A percentile compares a stretch with the other conserved stretches of the same genome.
Evolutionary conservation across 129 eudicot species (phyloP).

Genomic region (Escallonia rubra): DNA sequence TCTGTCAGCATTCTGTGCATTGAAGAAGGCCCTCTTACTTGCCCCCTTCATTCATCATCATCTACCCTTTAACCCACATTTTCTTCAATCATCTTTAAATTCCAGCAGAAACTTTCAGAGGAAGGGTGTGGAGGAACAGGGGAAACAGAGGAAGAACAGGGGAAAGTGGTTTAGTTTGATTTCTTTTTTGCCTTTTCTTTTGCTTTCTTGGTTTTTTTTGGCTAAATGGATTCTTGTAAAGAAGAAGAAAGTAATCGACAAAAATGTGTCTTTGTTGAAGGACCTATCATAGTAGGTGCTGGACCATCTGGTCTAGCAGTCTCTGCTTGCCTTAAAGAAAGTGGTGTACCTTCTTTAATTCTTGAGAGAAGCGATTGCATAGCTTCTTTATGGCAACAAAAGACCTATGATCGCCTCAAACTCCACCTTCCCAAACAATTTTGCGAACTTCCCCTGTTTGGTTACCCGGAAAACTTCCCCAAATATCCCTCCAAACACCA

Average conservation of each 20-base stretch:
- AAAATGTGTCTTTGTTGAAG: constrained; percentile 23
- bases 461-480: constrained; percentile 66
- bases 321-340: constrained; percentile 59
- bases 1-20: too few relatives aligned
- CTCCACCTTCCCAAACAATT: constrained; percentile 77
- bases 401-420: constrained; percentile 73
- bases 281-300: constrained; percentile 81
- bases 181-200: constrained; percentile 4
- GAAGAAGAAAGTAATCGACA: constrained; percentile 9
- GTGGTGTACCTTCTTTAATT: constrained; percentile 54
- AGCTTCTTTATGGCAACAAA: constrained; percentile 86
- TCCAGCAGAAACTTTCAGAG: constrained; percentile 3
- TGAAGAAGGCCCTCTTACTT: too few relatives aligned
- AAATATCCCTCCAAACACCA: constrained; percentile 70
- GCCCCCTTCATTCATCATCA: background rate
- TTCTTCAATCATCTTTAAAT: background rate
- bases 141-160: background rate
- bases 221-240: constrained; percentile 47
- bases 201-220: constrained; percentile 15
- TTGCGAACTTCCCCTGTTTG: constrained; percentile 72
- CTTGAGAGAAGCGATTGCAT: constrained; percentile 84
- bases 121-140: constrained; percentile 6
- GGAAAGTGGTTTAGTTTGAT: too few relatives aligned
- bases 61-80: background rate
- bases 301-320: constrained; percentile 91